Conservation (phyloP, 2,329 filamentous ascomycete species). For the Talaromyces amestolkiae region DNA sequence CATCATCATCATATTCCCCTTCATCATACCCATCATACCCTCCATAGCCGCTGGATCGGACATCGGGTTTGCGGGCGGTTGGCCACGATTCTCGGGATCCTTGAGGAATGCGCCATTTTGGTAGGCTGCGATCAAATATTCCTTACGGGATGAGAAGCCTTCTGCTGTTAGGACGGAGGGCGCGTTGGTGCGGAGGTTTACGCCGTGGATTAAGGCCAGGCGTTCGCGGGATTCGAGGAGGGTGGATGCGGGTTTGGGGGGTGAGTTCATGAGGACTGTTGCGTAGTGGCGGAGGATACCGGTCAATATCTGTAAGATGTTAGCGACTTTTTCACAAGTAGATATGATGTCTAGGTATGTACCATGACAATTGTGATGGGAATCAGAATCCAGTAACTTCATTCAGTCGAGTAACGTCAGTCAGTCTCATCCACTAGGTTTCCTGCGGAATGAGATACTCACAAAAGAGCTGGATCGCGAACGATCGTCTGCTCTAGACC, state of each 20-base stretch:
- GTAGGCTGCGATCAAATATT: constrained; percentile 74
- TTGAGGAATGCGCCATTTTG: constrained; percentile 87
- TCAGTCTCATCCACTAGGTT: constrained; percentile 8
- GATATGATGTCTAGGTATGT: constrained; percentile 24
- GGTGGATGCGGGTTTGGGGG: constrained; percentile 73
- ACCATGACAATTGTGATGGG: constrained; percentile 98
- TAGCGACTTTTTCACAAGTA: constrained; percentile 7
- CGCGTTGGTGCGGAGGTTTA: constrained; percentile 80
- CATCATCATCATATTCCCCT: constrained; percentile 99
- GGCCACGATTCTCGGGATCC: constrained; percentile 78
- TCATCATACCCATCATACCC: constrained; percentile 99
- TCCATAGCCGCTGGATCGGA: constrained; percentile 96
- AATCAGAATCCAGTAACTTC: constrained; percentile 96
- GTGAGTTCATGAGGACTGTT: constrained; percentile 79
- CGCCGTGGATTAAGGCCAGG: constrained; percentile 75
- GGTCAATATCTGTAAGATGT: constrained; percentile 68
- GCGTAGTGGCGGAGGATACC: constrained; percentile 96
- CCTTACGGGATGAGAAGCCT: constrained; percentile 77
- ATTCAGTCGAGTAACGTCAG: constrained; percentile 38
- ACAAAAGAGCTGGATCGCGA: constrained; percentile 98
- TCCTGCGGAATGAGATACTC: constrained; percentile 40
- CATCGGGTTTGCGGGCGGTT: constrained; percentile 90
- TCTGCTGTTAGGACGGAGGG: constrained; percentile 74
- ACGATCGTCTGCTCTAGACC: constrained; percentile 91
- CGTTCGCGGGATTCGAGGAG: constrained; percentile 70